Base-by-base conservation (phyloP, 2,329 filamentous ascomycete genomes). In the Cladosporium colombiae region DNA sequence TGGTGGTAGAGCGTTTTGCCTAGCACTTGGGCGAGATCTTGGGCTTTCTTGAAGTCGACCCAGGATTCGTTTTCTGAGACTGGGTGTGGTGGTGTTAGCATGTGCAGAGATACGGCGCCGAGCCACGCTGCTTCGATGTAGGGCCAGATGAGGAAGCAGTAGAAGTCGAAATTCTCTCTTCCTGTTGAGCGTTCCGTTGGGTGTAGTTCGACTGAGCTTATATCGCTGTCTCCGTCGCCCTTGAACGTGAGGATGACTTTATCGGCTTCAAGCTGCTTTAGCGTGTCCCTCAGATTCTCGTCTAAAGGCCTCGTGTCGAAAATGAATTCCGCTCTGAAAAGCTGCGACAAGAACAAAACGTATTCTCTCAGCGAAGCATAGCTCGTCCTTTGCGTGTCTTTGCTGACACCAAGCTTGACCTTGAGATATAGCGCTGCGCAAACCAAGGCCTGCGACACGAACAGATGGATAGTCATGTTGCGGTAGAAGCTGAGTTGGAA, bases 381-480 rank as follows among this genome's bases (percentile, higher is more conserved):
- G 0, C 86, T 80, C n/a, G 75, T 73, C 14, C 65, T 40, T 75
- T 98, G 92, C 70, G 90, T 87, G 4, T 88, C 83, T 0, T 91
- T 90, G 0, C 91, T 92, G n/a, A 94, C 94, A 18, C 95, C 95
- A 68, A 88, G 88, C 78, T 99, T 99, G 64, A 98, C 91, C 53
- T 88, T 87, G 0, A 89, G 95, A 77, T 99, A 99, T 84, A 99
- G 89, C 31, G 91, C 91, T 5, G 89, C 92, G 68, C 92, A 95
- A 25, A 98, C 92, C 5, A 99, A 83, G 0, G 94, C 91, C 76
- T 98, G 93, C 2, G 92, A 90, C 65, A 99, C 95, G 78, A 99
- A 99, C 5, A 99, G 85, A 76, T 99, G 95, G 68, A 99, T 99
- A 0, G 94, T 97, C 95, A 98, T 98, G 78, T 99, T 99, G 62